Evolutionary conservation across 345 rosid genomes (phyloP).

Genomic region (Cardamine chenopodiifolia): DNA sequence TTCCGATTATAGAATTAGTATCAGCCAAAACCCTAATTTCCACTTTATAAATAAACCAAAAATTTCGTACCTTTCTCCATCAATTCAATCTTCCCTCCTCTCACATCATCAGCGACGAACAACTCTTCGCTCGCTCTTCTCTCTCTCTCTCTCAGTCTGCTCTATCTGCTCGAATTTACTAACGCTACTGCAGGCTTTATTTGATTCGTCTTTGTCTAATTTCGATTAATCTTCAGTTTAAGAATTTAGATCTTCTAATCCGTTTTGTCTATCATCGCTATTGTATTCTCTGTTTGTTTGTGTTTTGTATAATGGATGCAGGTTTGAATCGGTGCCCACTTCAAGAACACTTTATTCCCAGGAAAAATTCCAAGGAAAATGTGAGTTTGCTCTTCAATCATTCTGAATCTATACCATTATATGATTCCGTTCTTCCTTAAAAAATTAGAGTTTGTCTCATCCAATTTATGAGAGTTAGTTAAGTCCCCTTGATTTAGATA

Average conservation of each 20-base stretch:
- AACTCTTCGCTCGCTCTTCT: slow-evolving; percentile 10
- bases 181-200: slow-evolving; percentile 7
- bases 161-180: slow-evolving; percentile 7
- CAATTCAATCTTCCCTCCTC: slow-evolving; percentile 3
- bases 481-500: too few relatives aligned
- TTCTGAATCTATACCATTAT: too few relatives aligned
- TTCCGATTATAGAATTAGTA: slow-evolving; percentile 11
- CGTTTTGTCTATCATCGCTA: background rate
- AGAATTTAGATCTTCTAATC: background rate
- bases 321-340: slow-evolving; percentile 47
- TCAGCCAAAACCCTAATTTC: slow-evolving; percentile 7
- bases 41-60: background rate
- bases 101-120: slow-evolving; percentile 13
- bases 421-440: too few relatives aligned
- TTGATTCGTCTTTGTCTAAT: background rate
- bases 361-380: slow-evolving; percentile 50
- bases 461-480: too few relatives aligned
- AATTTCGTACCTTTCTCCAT: background rate
- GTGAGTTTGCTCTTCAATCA: slow-evolving; percentile 20
- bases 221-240: background rate
- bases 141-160: background rate
- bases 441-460: too few relatives aligned
- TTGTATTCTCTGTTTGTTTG: slow-evolving; percentile 1
- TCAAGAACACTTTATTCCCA: slow-evolving; percentile 48
- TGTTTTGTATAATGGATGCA: slow-evolving; percentile 37